Evolutionary conservation across 2,329 filamentous ascomycete species (phyloP), one percentile per base, ranked within the genome.

Genomic region (Sporothrix curviconia): DNA sequence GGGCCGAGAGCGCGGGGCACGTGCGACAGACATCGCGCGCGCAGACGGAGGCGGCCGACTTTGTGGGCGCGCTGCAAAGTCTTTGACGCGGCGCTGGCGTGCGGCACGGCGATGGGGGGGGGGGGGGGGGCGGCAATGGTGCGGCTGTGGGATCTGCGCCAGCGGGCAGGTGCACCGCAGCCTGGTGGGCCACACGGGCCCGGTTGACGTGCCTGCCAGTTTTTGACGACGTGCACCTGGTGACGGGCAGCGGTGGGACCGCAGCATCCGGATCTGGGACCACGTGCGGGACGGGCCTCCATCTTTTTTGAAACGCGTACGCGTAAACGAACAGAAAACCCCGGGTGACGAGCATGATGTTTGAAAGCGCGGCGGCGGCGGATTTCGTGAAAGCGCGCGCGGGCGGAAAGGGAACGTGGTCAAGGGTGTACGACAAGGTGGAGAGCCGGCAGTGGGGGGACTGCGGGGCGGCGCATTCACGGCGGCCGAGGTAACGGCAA

Each of bases 231-330:
- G 84, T 95, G 34, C 92, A 96, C 72, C 76, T 99, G 58, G 90
- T 99, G 50, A 99, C 94, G 19, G 92, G 91, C 57, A 96, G 91
- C 72, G 73, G n/a, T n/a, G 89, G 66, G 94, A 99, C 72, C 82
- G 94, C 67, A 97, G 92, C 70, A 89, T 99, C 69, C 80, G 94
- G 92, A 97, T 99, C 69, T 99, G 94, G 94, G 94, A 99, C 73
- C 86, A n/a, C n/a, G n/a, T 99, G 57, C 89, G 94, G n/a, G 56
- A 97, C 91, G 12, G 94, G 94, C n/a, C 46, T 92, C 91, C 34
- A 96, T 99, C 65, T 88, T n/a, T n/a, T n/a, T n/a, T n/a, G 88
- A 70, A 94, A 99, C 70, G 94, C 92, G 17, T 99, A 92, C 71
- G 94, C 92, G 22, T 99, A 97, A 73, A n/a, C n/a, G n/a, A n/a